These are phyloP conservation scores for Pythium oligandrum DNA, from an alignment of 352 stramenopile genomes.

Conservation along the genomic window DNA sequence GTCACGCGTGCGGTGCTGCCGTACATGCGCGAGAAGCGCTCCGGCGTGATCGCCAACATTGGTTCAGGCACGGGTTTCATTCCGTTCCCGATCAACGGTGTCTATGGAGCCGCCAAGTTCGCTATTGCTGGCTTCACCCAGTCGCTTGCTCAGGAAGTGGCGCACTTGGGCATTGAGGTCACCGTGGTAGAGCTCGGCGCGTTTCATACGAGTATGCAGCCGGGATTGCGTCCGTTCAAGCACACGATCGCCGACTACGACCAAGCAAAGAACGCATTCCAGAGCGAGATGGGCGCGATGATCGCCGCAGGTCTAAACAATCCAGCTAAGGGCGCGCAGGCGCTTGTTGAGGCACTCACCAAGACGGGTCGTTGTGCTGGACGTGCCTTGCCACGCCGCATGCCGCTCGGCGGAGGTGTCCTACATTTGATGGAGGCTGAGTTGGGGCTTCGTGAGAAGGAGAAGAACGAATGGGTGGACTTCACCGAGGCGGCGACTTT, in stretches of 20 bases:
- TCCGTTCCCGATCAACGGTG: constrained; percentile 19
- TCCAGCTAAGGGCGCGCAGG: constrained; percentile 13
- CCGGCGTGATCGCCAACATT: constrained; percentile 37
- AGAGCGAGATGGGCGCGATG: neutral
- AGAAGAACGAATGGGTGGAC: constrained; percentile 1
- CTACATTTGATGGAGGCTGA: neutral
- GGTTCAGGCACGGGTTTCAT: constrained; percentile 29
- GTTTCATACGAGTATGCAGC: neutral
- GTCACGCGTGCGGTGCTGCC: constrained; percentile 30
- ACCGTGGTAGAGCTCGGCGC: constrained; percentile 3
- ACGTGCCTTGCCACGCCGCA: constrained; percentile 11
- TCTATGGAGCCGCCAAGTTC: constrained; percentile 39
- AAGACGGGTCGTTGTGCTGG: constrained; percentile 19
- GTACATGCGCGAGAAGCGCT: constrained; percentile 29
- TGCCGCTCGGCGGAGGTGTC: constrained; percentile 3
- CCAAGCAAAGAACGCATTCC: neutral
- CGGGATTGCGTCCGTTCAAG: neutral
- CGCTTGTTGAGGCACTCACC: constrained; percentile 24
- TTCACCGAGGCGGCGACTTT: neutral
- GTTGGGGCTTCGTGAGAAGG: neutral
- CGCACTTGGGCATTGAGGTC: constrained; percentile 24
- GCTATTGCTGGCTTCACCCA: constrained; percentile 29
- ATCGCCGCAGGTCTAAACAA: neutral
- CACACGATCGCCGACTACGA: neutral
- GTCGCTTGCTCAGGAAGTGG: constrained; percentile 25